Percentiles rank a stretch among this genome's conserved stretches.
Conservation (phyloP, 2,329 filamentous ascomycete species). For the Zasmidium cellare region DNA sequence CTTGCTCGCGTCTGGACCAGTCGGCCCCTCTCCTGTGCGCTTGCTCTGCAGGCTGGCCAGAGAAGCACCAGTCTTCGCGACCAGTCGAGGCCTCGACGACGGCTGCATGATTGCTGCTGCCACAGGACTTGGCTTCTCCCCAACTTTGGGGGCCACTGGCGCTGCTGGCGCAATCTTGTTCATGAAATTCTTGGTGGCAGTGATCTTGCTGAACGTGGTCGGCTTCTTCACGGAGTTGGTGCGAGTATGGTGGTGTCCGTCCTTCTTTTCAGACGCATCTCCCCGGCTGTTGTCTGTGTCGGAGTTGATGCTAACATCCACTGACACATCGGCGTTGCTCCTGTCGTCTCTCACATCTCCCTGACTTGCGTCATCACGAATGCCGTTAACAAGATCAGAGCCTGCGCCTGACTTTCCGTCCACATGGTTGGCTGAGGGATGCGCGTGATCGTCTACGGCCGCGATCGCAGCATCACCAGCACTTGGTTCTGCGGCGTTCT, state of each 20-base stretch:
- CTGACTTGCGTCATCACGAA: slow-evolving; percentile 38
- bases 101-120: slow-evolving; percentile 41
- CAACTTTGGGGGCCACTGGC: slow-evolving; percentile 48
- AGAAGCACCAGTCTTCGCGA: slow-evolving; percentile 70
- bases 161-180: slow-evolving; percentile 65
- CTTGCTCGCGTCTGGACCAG: slow-evolving; percentile 67
- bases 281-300: slow-evolving; percentile 71
- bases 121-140: slow-evolving; percentile 58
- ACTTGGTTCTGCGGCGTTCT: slow-evolving; percentile 32
- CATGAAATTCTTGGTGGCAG: slow-evolving; percentile 83
- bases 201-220: slow-evolving; percentile 78
- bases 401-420: slow-evolving; percentile 11
- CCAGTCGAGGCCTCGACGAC: slow-evolving; percentile 63
- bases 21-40: slow-evolving; percentile 35
- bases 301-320: slow-evolving; percentile 71
- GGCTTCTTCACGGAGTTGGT: slow-evolving; percentile 69
- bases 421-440: slow-evolving; percentile 3
- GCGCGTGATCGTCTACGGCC: slow-evolving; percentile 11
- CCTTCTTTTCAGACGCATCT: slow-evolving; percentile 55
- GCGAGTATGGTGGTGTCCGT: slow-evolving; percentile 58
- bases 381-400: slow-evolving; percentile 17
- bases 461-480: slow-evolving; percentile 30
- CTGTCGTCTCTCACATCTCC: slow-evolving; percentile 52
- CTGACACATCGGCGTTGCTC: slow-evolving; percentile 62
- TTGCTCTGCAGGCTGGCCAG: slow-evolving; percentile 49